Conservation (phyloP, 208 protist genomes). For the Trypanosoma boissoni region DNA sequence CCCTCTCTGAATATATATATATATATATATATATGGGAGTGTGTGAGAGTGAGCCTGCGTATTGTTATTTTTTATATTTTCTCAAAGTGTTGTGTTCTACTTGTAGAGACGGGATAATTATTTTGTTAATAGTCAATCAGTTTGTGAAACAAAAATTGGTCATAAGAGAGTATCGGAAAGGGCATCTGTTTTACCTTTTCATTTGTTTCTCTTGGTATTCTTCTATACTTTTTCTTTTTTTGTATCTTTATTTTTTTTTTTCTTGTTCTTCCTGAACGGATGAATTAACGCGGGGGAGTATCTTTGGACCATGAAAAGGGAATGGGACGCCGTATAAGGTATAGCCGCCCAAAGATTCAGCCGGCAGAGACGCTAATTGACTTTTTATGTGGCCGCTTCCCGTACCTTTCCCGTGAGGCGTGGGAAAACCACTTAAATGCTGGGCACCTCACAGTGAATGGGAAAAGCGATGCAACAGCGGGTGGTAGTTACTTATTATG, state of each 20-base stretch:
- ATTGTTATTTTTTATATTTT: no score
- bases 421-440: slow-evolving; percentile 51
- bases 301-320: background rate
- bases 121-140: no score
- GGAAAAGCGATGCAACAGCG: slow-evolving; percentile 5
- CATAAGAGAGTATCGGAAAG: no score
- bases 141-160: no score
- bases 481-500: slow-evolving; percentile 28
- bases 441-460: slow-evolving; percentile 39
- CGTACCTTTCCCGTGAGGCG: slow-evolving; percentile 46
- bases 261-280: background rate
- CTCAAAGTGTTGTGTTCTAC: no score
- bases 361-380: slow-evolving; percentile 44
- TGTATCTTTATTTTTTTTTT: slow-evolving; percentile 3
- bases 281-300: background rate
- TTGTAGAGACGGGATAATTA: no score
- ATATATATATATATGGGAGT: no score
- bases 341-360: slow-evolving; percentile 53
- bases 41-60: no score
- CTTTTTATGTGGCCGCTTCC: slow-evolving; percentile 46
- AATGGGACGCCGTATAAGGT: slow-evolving; percentile 59
- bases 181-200: background rate
- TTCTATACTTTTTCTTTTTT: slow-evolving; percentile 3
- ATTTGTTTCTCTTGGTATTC: background rate
- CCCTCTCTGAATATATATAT: no score